Conservation (phyloP, 495 filamentous ascomycete genomes). For the Xylaria flabelliformis region DNA sequence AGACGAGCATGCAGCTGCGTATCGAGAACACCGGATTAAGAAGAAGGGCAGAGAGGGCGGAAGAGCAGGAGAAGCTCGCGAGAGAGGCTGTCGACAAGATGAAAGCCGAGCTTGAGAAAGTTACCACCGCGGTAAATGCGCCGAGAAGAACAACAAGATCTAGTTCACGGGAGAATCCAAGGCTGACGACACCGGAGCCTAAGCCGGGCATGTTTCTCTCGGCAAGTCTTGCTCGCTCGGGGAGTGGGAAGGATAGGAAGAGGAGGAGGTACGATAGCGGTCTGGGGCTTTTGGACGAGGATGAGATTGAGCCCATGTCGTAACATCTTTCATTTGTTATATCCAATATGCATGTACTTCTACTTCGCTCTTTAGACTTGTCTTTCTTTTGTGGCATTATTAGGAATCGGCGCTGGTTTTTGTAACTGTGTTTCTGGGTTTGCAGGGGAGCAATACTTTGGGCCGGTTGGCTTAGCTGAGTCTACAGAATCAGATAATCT, state of each 20-base stretch:
- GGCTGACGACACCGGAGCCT: conserved; percentile 13
- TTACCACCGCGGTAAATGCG: conserved; percentile 41
- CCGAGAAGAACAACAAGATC: conserved; percentile 18
- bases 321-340: conserved; percentile 11
- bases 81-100: conserved; percentile 60
- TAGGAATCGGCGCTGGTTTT: background rate
- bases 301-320: conserved; percentile 47
- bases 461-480: background rate
- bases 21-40: conserved; percentile 45
- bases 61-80: conserved; percentile 52
- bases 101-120: conserved; percentile 50
- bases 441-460: background rate
- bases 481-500: background rate
- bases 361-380: background rate
- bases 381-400: conserved; percentile 20
- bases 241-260: conserved; percentile 41
- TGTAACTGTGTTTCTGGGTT: background rate
- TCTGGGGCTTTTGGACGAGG: conserved; percentile 67
- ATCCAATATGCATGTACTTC: background rate
- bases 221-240: conserved; percentile 35
- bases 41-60: conserved; percentile 31
- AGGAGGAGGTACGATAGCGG: conserved; percentile 66
- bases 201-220: conserved; percentile 37
- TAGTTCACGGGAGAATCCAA: background rate
- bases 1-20: conserved; percentile 43